These are phyloP conservation scores for Verticillium isaacii DNA, from an alignment of 2,329 filamentous ascomycete species.

Conservation along the genomic window DNA sequence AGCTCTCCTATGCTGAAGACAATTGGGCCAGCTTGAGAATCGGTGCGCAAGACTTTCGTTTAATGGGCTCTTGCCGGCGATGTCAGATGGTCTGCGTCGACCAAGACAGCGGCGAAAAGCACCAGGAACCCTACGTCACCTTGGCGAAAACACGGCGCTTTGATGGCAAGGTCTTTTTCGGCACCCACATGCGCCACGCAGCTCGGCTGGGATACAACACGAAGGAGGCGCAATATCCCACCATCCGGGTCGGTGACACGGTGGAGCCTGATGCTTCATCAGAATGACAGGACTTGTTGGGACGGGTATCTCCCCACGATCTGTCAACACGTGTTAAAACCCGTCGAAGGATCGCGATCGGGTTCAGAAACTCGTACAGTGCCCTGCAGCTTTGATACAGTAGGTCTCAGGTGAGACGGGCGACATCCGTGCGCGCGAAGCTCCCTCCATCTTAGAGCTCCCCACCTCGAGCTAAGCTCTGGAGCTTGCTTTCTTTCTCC, in stretches of 20 bases:
- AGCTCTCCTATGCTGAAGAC: slow-evolving; percentile 72
- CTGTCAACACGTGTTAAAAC: not conserved
- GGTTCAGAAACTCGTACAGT: not conserved
- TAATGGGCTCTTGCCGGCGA: slow-evolving; percentile 78
- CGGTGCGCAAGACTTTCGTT: slow-evolving; percentile 58
- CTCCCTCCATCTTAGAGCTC: not conserved
- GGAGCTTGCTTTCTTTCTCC: not conserved
- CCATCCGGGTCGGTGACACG: slow-evolving; percentile 45
- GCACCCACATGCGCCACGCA: slow-evolving; percentile 67
- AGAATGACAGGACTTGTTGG: not conserved
- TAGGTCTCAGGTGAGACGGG: not conserved
- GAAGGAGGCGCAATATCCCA: slow-evolving; percentile 23
- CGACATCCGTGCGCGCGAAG: not conserved
- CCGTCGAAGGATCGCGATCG: not conserved
- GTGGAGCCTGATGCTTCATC: slow-evolving; percentile 21
- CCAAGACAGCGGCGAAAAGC: slow-evolving; percentile 71
- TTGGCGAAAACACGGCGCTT: slow-evolving; percentile 81
- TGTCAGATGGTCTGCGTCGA: slow-evolving; percentile 98
- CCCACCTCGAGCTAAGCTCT: not conserved
- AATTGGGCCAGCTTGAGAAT: slow-evolving; percentile 66
- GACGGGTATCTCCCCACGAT: not conserved
- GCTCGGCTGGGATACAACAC: not conserved
- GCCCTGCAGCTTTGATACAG: not conserved
- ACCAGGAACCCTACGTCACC: slow-evolving; percentile 83
- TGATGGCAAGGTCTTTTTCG: slow-evolving; percentile 84